Evolutionary conservation across 208 protist species (phyloP).

Genomic region (Eutreptiella sp.): DNA sequence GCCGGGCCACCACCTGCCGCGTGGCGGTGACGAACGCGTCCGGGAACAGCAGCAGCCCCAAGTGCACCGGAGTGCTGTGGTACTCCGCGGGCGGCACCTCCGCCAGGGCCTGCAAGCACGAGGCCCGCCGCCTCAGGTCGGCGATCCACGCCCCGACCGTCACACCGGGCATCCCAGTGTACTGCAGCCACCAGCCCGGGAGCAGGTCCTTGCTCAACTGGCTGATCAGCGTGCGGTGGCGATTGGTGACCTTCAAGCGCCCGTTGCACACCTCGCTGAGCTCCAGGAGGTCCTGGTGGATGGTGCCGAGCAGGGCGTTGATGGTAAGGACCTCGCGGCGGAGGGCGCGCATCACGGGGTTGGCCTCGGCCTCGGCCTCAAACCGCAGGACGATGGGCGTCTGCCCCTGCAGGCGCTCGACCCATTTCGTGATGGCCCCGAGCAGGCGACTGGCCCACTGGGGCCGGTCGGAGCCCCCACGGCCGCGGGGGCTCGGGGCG

Average conservation of each 20-base stretch:
- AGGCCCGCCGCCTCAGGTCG: constrained; percentile 50
- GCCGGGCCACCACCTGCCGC: constrained; percentile 82
- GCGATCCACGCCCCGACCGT: constrained; percentile 53
- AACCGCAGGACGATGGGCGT: neutral
- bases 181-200: constrained; percentile 67
- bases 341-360: constrained; percentile 78
- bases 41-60: constrained; percentile 90
- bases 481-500: neutral
- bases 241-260: constrained; percentile 70
- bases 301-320: constrained; percentile 51
- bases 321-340: constrained; percentile 69
- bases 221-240: constrained; percentile 68
- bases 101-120: constrained; percentile 45
- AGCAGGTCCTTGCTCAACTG: constrained; percentile 67
- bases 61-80: constrained; percentile 49
- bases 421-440: neutral
- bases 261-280: constrained; percentile 59
- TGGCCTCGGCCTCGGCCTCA: neutral
- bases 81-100: constrained; percentile 33
- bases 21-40: constrained; percentile 95
- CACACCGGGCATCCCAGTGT: constrained; percentile 58
- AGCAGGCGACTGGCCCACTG: constrained; percentile 19
- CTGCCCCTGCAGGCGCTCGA: neutral
- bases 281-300: constrained; percentile 58
- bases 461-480: neutral